A percentile compares a stretch with the other conserved stretches of the same genome.
These are phyloP conservation scores for Tricholoma matsutake DNA, from an alignment of 768 basidiomycete species.

Conservation along the genomic window DNA sequence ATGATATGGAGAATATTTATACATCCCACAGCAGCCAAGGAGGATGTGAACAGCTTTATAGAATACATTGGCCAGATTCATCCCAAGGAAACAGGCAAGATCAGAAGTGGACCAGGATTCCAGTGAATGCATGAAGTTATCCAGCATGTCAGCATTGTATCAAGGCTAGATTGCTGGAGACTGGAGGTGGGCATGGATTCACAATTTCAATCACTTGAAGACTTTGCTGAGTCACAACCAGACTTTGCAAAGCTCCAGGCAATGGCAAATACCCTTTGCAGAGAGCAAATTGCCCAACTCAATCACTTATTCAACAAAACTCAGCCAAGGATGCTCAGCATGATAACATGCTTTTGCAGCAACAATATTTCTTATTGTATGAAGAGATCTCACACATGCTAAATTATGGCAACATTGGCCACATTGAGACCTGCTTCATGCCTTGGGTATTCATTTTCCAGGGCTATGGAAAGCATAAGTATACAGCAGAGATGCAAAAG, in stretches of 20 bases:
- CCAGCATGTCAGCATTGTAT: conserved; percentile 23
- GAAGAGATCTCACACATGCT: conserved; percentile 32
- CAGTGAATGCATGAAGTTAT: conserved; percentile 34
- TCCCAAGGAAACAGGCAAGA: conserved; percentile 31
- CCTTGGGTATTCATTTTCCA: conserved; percentile 15
- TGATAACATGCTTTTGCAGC: conserved; percentile 30
- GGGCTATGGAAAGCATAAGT: conserved; percentile 16
- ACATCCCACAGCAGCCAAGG: conserved; percentile 9
- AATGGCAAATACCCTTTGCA: conserved; percentile 22
- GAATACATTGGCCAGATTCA: conserved; percentile 18
- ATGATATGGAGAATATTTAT: conserved; percentile 22
- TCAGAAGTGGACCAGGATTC: conserved; percentile 31
- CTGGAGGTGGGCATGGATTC: conserved; percentile 11
- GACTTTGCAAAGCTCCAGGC: conserved; percentile 18
- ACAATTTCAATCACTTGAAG: conserved; percentile 16
- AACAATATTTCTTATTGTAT: conserved; percentile 37
- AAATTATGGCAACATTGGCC: conserved; percentile 15
- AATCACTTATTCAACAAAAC: not conserved
- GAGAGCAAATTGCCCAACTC: conserved; percentile 15
- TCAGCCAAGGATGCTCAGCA: conserved; percentile 25
- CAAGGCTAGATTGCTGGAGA: conserved; percentile 29
- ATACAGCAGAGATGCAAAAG: conserved; percentile 10
- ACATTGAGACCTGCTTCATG: conserved; percentile 8
- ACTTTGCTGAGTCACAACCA: conserved; percentile 30
- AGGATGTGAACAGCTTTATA: conserved; percentile 17